Base-by-base conservation (phyloP, 2,329 filamentous ascomycete species). In the Colletotrichum orbiculare region DNA sequence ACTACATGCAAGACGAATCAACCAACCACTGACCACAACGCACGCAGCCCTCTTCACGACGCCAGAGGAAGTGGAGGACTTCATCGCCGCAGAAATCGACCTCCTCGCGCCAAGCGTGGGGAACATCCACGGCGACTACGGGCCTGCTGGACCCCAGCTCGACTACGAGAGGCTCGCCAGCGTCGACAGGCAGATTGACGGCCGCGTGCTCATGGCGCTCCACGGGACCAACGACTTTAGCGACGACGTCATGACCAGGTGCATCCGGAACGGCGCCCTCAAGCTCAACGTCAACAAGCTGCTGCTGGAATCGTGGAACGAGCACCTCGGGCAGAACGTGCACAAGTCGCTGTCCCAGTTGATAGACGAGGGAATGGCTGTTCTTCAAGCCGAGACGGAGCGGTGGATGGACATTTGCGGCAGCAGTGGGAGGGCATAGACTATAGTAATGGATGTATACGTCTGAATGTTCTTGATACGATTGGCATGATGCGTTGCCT, bases 71-170 rank as follows among this genome's bases (percentile, higher is more conserved):
- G 89, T 88, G 8, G 83, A 88, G 67, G 87, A 91, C 70, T 93
- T 93, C 71, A 84, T 92, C 4, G 84, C 80, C 2, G 91, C 89
- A 10, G 91, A 90, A 1, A 91, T 93, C 71, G 88, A 93, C 71
- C 90, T 89, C 79, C 79, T 94, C 11, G 91, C 91, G 4, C 91
- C 91, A 0, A 89, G 89, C 1, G 91, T 93, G 77, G 91, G 91
- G 3, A 93, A 93, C 71, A 87, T 93, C 45, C 91, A 93, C 76
- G 91, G 91, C 6, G 86, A 89, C 70, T 93, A 93, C 75, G 89
- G 90, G 0, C 83, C 87, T 0, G 77, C 85, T 13, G 90, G 90
- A 0, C 86, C 88, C 34, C 80, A 83, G 73, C 75, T 91, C 33
- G 89, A 91, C 71, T 90, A 87, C 73, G 85, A 78, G 38, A 73